Evolutionary conservation across 2,329 filamentous ascomycete genomes (phyloP), one percentile per base, ranked within the genome.

Genomic region (Penicillium sp.): DNA sequence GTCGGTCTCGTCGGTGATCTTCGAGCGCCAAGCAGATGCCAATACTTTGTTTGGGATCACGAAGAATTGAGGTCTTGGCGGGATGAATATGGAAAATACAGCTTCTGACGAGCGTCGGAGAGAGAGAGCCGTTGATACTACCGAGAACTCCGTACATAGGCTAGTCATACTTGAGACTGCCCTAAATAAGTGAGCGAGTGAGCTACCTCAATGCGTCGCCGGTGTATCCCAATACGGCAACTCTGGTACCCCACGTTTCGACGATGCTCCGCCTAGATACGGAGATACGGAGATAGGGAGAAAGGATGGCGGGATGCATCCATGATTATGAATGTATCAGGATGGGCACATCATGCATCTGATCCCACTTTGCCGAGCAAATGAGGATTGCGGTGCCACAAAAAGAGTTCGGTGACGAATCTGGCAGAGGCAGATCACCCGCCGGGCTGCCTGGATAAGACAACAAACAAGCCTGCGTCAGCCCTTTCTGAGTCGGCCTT

Each of bases 191-290:
- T 21, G 49, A 20, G 52, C 33, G 45, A 30, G n/a, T 3, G 7
- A 42, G 24, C 52, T 54, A 47, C 45, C 52, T 46, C 26, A n/a
- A 46, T 55, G 40, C 40, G 52, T 40, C 52, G 23, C 23, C 52
- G 52, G 52, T 55, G 52, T 48, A 42, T 28, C 23, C 43, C 30
- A 43, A 47, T 46, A 21, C 18, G 42, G 26, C 14, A 47, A 16
- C 28, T 30, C 45, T 7, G 28, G 18, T 28, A 53, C 42, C 40
- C 40, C 51, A 53, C 51, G 51, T 53, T 52, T 52, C 42, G 20
- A 6, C 28, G 12, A 28, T 47, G 48, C 23, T 55, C 52, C 52
- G 30, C 52, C 40, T 18, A 43, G 45, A 47, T 48, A 40, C 20
- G 20, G 35, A 23, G 28, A 46, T 16, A 35, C 8, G 5, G 12